phyloP scores from a whole-genome alignment of 75 land plant genomes.

The Azolla pinnata region DNA sequence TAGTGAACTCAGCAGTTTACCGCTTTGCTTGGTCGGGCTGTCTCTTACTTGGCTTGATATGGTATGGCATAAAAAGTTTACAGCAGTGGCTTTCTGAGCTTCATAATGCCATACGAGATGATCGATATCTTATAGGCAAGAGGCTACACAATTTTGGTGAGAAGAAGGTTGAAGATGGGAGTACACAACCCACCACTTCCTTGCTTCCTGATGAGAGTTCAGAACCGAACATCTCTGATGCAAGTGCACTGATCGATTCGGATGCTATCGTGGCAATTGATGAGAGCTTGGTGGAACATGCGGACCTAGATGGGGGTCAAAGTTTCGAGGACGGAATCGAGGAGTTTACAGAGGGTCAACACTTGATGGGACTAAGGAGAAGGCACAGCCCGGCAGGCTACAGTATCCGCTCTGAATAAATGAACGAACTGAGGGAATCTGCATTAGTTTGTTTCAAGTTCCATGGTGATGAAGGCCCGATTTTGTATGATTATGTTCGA shows the following conservation, averaged over 20 bases:
- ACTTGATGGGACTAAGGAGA: conserved; percentile 1
- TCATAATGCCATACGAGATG: conserved; percentile 87
- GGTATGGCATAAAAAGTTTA: conserved; percentile 63
- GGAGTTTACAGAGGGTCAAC: neutral
- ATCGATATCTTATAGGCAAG: conserved; percentile 77
- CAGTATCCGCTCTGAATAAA: too few relatives aligned
- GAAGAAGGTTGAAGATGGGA: conserved; percentile 4
- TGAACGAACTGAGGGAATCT: too few relatives aligned
- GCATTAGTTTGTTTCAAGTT: too few relatives aligned
- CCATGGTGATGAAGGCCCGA: too few relatives aligned
- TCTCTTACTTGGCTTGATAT: conserved; percentile 51
- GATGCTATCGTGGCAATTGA: neutral
- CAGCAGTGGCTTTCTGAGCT: conserved; percentile 81
- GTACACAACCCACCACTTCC: too few relatives aligned
- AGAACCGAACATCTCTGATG: too few relatives aligned
- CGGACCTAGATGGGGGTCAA: neutral
- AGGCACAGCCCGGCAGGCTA: neutral
- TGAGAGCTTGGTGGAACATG: neutral
- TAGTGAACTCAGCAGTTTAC: conserved; percentile 86
- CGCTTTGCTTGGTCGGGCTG: conserved; percentile 93
- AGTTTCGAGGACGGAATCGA: neutral
- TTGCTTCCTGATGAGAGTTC: too few relatives aligned
- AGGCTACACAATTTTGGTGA: conserved; percentile 84
- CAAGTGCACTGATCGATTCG: neutral
- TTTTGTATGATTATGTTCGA: too few relatives aligned